Evolutionary conservation across 2,329 filamentous ascomycete species (phyloP).

Genomic region (Colletotrichum siamense): DNA sequence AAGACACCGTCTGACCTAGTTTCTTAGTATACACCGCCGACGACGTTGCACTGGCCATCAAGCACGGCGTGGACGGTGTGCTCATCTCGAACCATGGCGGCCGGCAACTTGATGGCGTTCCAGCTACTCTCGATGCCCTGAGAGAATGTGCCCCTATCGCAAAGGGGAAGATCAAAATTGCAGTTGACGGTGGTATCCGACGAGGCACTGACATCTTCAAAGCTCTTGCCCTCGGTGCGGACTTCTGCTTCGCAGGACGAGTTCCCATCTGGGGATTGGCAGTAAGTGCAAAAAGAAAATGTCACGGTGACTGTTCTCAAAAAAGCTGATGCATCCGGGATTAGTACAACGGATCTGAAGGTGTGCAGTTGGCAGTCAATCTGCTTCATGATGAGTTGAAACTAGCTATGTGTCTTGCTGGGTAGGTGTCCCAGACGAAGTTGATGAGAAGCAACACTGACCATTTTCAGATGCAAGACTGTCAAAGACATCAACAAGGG

Average conservation of each 20-base stretch:
- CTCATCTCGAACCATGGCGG: neutral
- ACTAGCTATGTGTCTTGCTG: neutral
- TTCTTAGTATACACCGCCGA: neutral
- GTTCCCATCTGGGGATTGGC: neutral
- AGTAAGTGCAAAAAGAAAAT: neutral
- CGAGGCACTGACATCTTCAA: neutral
- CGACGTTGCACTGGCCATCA: neutral
- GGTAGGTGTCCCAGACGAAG: neutral
- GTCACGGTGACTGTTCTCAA: rapidly evolving
- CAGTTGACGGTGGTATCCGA: neutral
- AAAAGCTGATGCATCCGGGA: rapidly evolving
- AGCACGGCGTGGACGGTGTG: neutral
- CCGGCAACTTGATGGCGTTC: neutral
- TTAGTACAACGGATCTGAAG: neutral
- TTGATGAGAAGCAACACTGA: neutral
- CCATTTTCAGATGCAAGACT: neutral
- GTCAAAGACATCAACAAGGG: neutral
- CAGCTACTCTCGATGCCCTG: neutral
- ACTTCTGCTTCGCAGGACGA: neutral
- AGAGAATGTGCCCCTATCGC: neutral
- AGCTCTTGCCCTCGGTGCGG: neutral
- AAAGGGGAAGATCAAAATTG: neutral
- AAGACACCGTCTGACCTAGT: neutral
- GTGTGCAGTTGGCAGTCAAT: neutral
- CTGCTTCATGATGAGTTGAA: neutral